Evolutionary conservation across 73 alveolate species (phyloP).

Genomic region (Paramecium octaurelia): DNA sequence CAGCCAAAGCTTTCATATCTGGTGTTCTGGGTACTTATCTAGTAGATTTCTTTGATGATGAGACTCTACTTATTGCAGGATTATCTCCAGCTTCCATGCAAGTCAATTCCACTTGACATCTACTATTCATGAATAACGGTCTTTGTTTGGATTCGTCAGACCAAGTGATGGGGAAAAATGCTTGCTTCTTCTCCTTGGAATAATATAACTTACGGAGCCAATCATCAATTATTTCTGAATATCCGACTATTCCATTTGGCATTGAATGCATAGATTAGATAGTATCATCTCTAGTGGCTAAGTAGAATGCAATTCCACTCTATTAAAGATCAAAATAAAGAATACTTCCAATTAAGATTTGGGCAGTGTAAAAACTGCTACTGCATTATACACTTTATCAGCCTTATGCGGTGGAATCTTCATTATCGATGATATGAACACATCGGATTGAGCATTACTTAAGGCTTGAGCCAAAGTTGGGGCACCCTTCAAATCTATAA

Average conservation of each 20-base stretch:
- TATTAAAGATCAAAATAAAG: background rate
- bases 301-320: slow-evolving; percentile 80
- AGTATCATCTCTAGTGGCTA: slow-evolving; percentile 93
- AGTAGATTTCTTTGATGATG: slow-evolving; percentile 52
- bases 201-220: slow-evolving; percentile 32
- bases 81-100: slow-evolving; percentile 58
- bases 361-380: slow-evolving; percentile 91
- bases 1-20: slow-evolving; percentile 59
- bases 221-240: slow-evolving; percentile 82
- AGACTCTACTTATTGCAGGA: slow-evolving; percentile 30
- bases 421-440: slow-evolving; percentile 90
- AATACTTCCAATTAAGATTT: slow-evolving; percentile 79
- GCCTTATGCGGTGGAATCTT: slow-evolving; percentile 93
- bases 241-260: slow-evolving; percentile 97
- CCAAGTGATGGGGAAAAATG: slow-evolving; percentile 51
- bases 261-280: slow-evolving; percentile 87
- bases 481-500: slow-evolving; percentile 81
- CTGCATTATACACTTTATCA: slow-evolving; percentile 90
- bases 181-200: slow-evolving; percentile 53
- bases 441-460: slow-evolving; percentile 67
- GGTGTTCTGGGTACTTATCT: slow-evolving; percentile 66
- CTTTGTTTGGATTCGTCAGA: slow-evolving; percentile 40
- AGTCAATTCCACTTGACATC: slow-evolving; percentile 56
- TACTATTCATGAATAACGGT: slow-evolving; percentile 44
- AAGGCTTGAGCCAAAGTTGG: slow-evolving; percentile 83